A percentile compares a stretch with the other conserved stretches of the same genome.
These are phyloP conservation scores for Artemisia argyi DNA, from an alignment of 129 eudicot genomes.

Conservation along the genomic window DNA sequence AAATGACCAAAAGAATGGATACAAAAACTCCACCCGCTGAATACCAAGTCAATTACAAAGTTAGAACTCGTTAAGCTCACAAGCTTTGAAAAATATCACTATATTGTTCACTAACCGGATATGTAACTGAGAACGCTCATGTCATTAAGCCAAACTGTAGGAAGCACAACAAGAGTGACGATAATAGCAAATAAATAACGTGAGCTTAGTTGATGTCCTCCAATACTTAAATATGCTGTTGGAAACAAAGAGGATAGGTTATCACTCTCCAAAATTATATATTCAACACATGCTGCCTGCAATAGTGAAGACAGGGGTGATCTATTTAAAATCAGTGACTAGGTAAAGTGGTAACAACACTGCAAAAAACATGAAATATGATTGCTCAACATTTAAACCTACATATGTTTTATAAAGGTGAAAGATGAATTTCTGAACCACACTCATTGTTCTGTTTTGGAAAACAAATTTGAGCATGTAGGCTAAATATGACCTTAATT, in stretches of 20 bases:
- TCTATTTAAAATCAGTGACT: constrained; percentile 6
- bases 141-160: constrained; percentile 85
- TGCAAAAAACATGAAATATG: not conserved
- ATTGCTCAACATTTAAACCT: no score
- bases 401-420: no score
- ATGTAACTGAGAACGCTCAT: constrained; percentile 85
- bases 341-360: not conserved
- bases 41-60: constrained; percentile 3
- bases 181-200: constrained; percentile 61
- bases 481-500: not conserved
- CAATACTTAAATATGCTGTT: constrained; percentile 58
- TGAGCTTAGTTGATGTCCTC: constrained; percentile 45
- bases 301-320: constrained; percentile 7
- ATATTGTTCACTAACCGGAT: constrained; percentile 51
- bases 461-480: not conserved
- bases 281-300: constrained; percentile 88
- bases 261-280: constrained; percentile 89
- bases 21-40: constrained; percentile 96
- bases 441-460: no score
- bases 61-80: not conserved
- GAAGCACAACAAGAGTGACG: constrained; percentile 71
- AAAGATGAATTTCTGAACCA: no score
- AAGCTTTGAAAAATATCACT: not conserved
- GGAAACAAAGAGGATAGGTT: constrained; percentile 85
- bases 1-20: constrained; percentile 58